Conservation (phyloP, 1,284 basidiomycete species). For the Leccinum proliferum region DNA sequence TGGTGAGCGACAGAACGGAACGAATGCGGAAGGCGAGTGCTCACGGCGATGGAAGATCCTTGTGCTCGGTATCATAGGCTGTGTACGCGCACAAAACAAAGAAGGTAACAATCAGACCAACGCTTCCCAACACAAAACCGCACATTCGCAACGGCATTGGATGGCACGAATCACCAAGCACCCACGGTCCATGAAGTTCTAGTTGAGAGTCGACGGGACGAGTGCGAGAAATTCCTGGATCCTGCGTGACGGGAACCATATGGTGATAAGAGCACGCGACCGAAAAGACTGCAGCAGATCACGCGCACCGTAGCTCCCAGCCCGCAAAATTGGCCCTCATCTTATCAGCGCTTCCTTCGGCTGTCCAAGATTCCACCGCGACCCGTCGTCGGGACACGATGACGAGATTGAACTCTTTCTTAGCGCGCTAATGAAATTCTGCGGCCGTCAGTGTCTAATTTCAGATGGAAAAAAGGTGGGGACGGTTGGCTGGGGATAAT, state of each 20-base stretch:
- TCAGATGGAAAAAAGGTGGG: background rate
- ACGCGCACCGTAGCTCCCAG: conserved; percentile 43
- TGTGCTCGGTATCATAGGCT: conserved; percentile 61
- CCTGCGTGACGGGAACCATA: conserved; percentile 25
- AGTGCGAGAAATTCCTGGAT: conserved; percentile 44
- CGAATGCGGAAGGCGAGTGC: conserved; percentile 12
- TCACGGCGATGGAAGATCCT: conserved; percentile 60
- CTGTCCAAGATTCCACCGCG: conserved; percentile 37
- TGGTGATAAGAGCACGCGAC: conserved; percentile 2
- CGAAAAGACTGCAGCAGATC: background rate
- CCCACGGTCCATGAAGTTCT: conserved; percentile 51
- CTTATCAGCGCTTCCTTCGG: conserved; percentile 34
- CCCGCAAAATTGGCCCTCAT: conserved; percentile 41
- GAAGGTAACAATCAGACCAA: background rate
- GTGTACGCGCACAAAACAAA: background rate
- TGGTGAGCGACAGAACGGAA: background rate
- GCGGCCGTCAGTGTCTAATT: background rate
- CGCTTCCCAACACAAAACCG: background rate
- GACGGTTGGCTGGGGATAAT: background rate
- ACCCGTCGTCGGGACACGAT: conserved; percentile 36
- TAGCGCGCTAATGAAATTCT: conserved; percentile 27
- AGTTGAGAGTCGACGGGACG: conserved; percentile 43
- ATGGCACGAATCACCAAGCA: conserved; percentile 56
- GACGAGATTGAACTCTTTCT: conserved; percentile 46
- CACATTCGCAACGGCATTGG: conserved; percentile 53